phyloP scores from a whole-genome alignment of 1,284 basidiomycete genomes.

The Meira nashicola region DNA sequence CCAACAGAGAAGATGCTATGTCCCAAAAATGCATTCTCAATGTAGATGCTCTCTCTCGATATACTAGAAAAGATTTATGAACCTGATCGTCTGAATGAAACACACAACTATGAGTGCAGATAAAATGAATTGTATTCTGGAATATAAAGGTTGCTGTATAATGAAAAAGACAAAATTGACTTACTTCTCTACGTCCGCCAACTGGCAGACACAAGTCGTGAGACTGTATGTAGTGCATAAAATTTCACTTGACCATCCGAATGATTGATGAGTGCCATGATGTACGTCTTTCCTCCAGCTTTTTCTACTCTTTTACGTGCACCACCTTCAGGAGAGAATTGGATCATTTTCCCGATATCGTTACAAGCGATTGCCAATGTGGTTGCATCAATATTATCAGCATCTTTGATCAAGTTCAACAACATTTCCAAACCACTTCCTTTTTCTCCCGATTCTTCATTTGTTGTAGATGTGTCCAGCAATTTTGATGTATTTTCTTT shows the following conservation, averaged over 20 bases:
- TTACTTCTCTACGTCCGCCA: slow-evolving; percentile 20
- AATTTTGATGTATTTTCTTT: slow-evolving; percentile 83
- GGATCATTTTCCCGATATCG: slow-evolving; percentile 47
- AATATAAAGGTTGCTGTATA: too few relatives aligned
- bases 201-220: slow-evolving; percentile 40
- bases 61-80: too few relatives aligned
- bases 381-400: slow-evolving; percentile 22
- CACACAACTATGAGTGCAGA: too few relatives aligned
- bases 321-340: slow-evolving; percentile 35
- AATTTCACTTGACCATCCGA: slow-evolving; percentile 83
- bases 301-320: slow-evolving; percentile 65
- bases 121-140: too few relatives aligned
- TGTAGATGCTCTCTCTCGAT: too few relatives aligned
- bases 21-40: too few relatives aligned
- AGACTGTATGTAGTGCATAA: slow-evolving; percentile 63
- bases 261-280: slow-evolving; percentile 93
- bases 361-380: slow-evolving; percentile 44
- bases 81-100: too few relatives aligned
- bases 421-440: slow-evolving; percentile 85
- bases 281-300: slow-evolving; percentile 77
- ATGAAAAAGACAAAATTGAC: too few relatives aligned
- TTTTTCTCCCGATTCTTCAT: slow-evolving; percentile 62
- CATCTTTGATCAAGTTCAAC: slow-evolving; percentile 59
- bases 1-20: too few relatives aligned
- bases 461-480: slow-evolving; percentile 60